These are phyloP conservation scores for Hypomontagnella submonticulosa DNA, from an alignment of 495 filamentous ascomycete genomes.

Conservation along the genomic window DNA sequence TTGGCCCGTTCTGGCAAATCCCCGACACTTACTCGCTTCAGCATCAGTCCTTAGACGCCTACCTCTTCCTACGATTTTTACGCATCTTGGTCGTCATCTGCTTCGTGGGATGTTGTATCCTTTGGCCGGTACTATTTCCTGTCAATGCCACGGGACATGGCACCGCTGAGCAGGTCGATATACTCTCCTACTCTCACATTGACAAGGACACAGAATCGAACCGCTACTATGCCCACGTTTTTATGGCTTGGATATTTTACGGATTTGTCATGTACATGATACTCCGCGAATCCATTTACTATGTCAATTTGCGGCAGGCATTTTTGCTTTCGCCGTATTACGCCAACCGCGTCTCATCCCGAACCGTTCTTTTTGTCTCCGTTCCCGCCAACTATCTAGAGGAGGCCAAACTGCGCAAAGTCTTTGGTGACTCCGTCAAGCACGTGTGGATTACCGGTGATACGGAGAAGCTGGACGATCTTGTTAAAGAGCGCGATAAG, in stretches of 20 bases:
- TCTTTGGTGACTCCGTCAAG: constrained; percentile 84
- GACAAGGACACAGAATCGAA: constrained; percentile 60
- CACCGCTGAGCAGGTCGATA: constrained; percentile 72
- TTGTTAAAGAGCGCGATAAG: constrained; percentile 86
- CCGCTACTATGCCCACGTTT: constrained; percentile 80
- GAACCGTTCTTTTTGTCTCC: constrained; percentile 91
- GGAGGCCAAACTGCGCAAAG: constrained; percentile 75
- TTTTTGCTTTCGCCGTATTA: constrained; percentile 90
- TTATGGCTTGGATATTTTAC: constrained; percentile 80
- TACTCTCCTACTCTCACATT: constrained; percentile 83
- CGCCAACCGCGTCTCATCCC: constrained; percentile 88
- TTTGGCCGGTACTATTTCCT: constrained; percentile 87
- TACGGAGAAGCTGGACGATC: constrained; percentile 80
- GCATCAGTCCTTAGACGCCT: constrained; percentile 90
- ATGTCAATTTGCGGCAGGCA: constrained; percentile 94
- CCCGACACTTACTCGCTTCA: constrained; percentile 87
- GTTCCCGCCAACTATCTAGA: constrained; percentile 81
- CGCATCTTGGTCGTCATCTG: constrained; percentile 76
- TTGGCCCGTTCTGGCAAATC: constrained; percentile 78
- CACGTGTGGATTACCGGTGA: constrained; percentile 88
- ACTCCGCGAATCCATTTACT: constrained; percentile 91
- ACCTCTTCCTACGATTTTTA: constrained; percentile 86
- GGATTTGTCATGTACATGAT: constrained; percentile 89
- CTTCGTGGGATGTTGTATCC: constrained; percentile 82
- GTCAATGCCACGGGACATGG: constrained; percentile 85